These are phyloP conservation scores for Yamadazyma jaroonii DNA, from an alignment of 1,139 yeast species.

Conservation along the genomic window DNA sequence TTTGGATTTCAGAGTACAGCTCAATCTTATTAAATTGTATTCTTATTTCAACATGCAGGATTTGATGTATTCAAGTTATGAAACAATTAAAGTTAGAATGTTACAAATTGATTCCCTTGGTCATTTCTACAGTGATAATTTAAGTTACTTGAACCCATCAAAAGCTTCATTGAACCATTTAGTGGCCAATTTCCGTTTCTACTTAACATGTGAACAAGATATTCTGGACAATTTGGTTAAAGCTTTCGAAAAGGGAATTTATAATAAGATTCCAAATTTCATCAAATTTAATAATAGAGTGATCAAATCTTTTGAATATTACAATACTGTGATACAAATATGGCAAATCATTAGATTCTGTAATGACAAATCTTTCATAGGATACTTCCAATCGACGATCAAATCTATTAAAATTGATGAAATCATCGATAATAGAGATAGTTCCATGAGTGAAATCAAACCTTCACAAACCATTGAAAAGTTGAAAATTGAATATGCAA, in stretches of 20 bases:
- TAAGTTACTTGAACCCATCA: constrained; percentile 21
- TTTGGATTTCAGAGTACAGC: constrained; percentile 62
- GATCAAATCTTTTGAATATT: constrained; percentile 35
- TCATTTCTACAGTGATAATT: constrained; percentile 47
- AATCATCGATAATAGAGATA: constrained; percentile 48
- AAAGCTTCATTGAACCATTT: constrained; percentile 24
- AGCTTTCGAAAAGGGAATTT: constrained; percentile 55
- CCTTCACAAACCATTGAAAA: constrained; percentile 9
- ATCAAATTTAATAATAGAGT: constrained; percentile 48
- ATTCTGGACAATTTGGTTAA: constrained; percentile 41
- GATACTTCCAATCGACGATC: constrained; percentile 22
- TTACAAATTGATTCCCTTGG: constrained; percentile 79
- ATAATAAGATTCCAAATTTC: constrained; percentile 62
- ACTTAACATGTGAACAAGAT: constrained; percentile 51
- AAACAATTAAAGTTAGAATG: constrained; percentile 63
- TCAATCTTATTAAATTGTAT: constrained; percentile 72
- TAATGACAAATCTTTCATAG: constrained; percentile 30
- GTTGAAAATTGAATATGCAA: constrained; percentile 23
- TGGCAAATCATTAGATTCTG: constrained; percentile 34
- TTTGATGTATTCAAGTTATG: constrained; percentile 49
- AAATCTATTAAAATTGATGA: constrained; percentile 10
- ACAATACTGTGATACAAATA: constrained; percentile 30
- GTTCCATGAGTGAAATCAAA: constrained; percentile 25
- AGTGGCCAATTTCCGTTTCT: constrained; percentile 40
- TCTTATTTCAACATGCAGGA: constrained; percentile 48